Conservation (phyloP, 2,329 filamentous ascomycete genomes). For the Hypoxylon sp. region DNA sequence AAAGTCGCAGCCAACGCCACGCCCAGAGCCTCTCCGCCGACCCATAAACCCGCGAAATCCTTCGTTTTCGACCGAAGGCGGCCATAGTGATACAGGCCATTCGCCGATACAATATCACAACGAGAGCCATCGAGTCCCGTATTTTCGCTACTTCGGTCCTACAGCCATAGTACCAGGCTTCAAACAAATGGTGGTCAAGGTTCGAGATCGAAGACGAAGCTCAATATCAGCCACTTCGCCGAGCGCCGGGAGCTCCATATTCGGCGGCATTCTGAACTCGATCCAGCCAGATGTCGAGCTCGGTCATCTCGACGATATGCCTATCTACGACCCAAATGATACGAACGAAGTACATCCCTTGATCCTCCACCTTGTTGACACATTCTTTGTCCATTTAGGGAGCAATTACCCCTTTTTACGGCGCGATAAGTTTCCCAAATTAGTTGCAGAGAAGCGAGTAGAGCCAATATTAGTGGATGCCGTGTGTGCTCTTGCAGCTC, state of each 20-base stretch:
- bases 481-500: slow-evolving; percentile 84
- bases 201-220: slow-evolving; percentile 75
- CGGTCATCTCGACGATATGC: slow-evolving; percentile 68
- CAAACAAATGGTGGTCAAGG: slow-evolving; percentile 90
- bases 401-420: slow-evolving; percentile 90
- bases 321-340: slow-evolving; percentile 83
- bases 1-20: slow-evolving; percentile 49
- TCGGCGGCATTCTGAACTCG: slow-evolving; percentile 58
- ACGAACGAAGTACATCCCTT: slow-evolving; percentile 78
- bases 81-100: slow-evolving; percentile 57
- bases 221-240: slow-evolving; percentile 71
- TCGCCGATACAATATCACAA: slow-evolving; percentile 66
- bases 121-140: slow-evolving; percentile 78
- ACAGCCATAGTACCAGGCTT: slow-evolving; percentile 93
- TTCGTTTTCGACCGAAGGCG: slow-evolving; percentile 60
- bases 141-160: slow-evolving; percentile 91
- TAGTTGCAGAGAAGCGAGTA: slow-evolving; percentile 83
- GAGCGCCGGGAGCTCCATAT: slow-evolving; percentile 56
- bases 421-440: slow-evolving; percentile 78
- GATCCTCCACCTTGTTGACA: slow-evolving; percentile 82
- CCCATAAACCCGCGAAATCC: slow-evolving; percentile 53
- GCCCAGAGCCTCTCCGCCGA: slow-evolving; percentile 47
- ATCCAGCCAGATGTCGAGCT: slow-evolving; percentile 61
- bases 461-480: slow-evolving; percentile 90
- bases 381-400: slow-evolving; percentile 85